Base-by-base conservation (phyloP, 345 rosid genomes). In the Euphorbia tirucalli region DNA sequence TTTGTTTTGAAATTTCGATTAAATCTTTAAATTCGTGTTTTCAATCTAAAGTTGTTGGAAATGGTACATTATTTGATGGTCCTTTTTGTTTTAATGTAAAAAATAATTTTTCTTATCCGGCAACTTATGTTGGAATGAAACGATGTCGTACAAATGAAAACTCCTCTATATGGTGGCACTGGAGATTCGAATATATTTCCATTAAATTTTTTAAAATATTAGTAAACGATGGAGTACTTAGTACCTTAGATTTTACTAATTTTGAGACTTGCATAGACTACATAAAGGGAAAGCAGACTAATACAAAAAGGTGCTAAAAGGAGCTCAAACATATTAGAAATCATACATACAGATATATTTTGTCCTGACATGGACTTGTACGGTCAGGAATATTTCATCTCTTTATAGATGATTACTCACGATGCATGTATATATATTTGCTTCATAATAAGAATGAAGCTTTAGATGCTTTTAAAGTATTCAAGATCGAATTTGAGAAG, bases 371-470 rank as follows among this genome's bases (percentile, higher is more conserved):
- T 4, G 1, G 57, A 19, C 8, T 52, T 10, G 4, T n/a, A 6
- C 19, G 57, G 57, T 10, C 50, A 37, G 0, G 37, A 49, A 19
- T 69, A 57, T 11, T 56, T n/a, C n/a, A n/a, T n/a, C n/a, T n/a
- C n/a, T n/a, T n/a, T n/a, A n/a, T n/a, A n/a, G n/a, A n/a, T 57
- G 43, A 61, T 10, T 61, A 61, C 41, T 61, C 65, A 18, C 6
- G 11, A 61, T 61, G 31, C 5, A 61, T 61, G 25, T 61, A 61
- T 61, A 21, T 16, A 21, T 65, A 65, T 8, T 41, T 69, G 52
- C 64, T 69, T 69, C 52, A 43, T 56, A 19, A 21, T 14, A 56
- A 69, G 52, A 43, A 28, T 15, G 37, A 69, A 69, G 73, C 65
- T 19, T 56, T 69, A 5, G 73, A 57, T 24, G 48, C 22, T 50